Conservation (phyloP, 345 rosid genomes). For the Psidium guajava region DNA sequence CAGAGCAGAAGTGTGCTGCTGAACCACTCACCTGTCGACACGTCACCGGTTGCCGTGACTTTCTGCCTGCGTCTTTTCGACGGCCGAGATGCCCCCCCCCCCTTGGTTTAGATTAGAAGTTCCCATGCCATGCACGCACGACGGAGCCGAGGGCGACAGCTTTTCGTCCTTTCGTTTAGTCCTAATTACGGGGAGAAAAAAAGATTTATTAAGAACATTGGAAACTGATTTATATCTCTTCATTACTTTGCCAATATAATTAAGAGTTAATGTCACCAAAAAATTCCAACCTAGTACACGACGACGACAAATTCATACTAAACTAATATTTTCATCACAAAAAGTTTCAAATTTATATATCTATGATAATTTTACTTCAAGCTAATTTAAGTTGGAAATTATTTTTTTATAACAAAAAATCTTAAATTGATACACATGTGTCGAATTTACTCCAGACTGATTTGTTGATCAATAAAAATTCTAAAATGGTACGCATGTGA, state of each 20-base stretch:
- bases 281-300: too few species aligned
- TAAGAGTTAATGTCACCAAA: too few species aligned
- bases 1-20: neutral
- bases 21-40: neutral
- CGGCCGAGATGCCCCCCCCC: neutral
- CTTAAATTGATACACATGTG: too few species aligned
- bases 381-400: too few species aligned
- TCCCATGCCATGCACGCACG: neutral
- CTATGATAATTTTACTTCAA: too few species aligned
- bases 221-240: neutral
- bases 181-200: neutral
- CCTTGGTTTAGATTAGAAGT: neutral
- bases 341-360: too few species aligned
- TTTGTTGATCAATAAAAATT: too few species aligned
- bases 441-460: too few species aligned
- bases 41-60: neutral
- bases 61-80: neutral
- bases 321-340: too few species aligned
- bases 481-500: too few species aligned
- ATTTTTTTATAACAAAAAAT: too few species aligned
- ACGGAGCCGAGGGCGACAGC: neutral
- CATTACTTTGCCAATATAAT: neutral
- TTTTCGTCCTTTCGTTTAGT: neutral
- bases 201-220: neutral
- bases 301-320: too few species aligned